Base-by-base conservation (phyloP, 2,329 filamentous ascomycete genomes). In the Claviceps lovelessii region DNA sequence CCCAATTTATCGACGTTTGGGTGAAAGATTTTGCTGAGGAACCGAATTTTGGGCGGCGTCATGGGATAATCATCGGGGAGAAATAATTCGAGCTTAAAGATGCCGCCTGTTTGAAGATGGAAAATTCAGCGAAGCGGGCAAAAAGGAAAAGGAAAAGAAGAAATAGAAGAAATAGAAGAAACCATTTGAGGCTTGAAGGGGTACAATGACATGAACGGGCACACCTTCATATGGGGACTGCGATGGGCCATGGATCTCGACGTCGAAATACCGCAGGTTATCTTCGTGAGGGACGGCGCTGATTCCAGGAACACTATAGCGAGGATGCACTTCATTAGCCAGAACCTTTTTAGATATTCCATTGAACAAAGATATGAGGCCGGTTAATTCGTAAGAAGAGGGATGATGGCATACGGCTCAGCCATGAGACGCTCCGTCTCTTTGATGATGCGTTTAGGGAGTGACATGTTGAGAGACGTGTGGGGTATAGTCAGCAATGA, bases 11-110 rank as follows among this genome's bases (percentile, higher is more conserved):
- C 93, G 63, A 98, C 96, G 70, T 98, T 98, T 53, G 93, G 93
- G 70, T 98, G 94, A 73, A 97, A 98, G 70, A 98, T 97, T 74
- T 95, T 96, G 63, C 94, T 98, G 52, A 98, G 78, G 73, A 98
- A 98, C 54, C 93, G 88, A 67, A 98, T 96, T 77, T 96, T 96
- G 49, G 93, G 93, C 54, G 93, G 91, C 39, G 90, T 95, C 93
- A 98, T 98, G 46, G 93, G 93, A 70, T 98, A 98, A 74, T 98
- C 93, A 66, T 98, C 93, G 48, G 94, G 94, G 29, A 98, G 80
- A 71, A 98, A 98, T 23, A 98, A 83, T 72, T 98, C 93, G 58
- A 97, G 85, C 72, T 94, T 91, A 78, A 98, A 98, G 60, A 95
- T 80, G 51, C 94, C 93, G 54, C 78, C 79, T 82, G 56, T 31